Evolutionary conservation across 441 rosid species (phyloP).

Genomic region (Cnidoscolus chayamansa): DNA sequence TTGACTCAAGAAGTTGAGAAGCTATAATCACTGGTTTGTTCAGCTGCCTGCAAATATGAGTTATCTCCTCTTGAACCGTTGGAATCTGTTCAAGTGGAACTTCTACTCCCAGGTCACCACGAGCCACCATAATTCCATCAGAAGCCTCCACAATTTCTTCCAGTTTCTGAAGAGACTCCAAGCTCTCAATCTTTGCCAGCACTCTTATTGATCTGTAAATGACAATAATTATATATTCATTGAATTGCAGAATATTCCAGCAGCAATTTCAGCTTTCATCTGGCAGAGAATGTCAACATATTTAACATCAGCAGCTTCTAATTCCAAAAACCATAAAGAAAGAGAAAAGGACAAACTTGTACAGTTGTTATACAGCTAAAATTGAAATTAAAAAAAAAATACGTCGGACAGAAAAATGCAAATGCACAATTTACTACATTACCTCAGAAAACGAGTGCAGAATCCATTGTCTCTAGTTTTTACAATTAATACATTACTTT

Average conservation of each 20-base stretch:
- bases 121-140: conserved; percentile 76
- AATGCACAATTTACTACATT: background rate
- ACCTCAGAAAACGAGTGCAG: too few relatives aligned
- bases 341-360: background rate
- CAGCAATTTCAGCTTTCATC: background rate
- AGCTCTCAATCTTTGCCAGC: conserved; percentile 69
- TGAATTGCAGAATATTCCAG: background rate
- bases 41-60: conserved; percentile 50
- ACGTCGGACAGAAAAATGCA: background rate
- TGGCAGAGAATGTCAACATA: background rate
- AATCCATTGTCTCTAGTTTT: too few relatives aligned
- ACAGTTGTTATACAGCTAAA: background rate
- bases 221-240: background rate
- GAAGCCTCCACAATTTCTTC: conserved; percentile 64
- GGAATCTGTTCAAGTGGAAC: conserved; percentile 75
- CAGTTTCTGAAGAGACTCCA: conserved; percentile 58
- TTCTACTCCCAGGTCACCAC: conserved; percentile 78
- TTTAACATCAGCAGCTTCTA: background rate
- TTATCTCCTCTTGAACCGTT: conserved; percentile 55
- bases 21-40: conserved; percentile 77
- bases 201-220: conserved; percentile 49
- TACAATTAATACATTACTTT: background rate
- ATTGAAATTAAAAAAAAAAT: background rate
- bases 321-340: background rate
- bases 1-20: conserved; percentile 74